phyloP scores from a whole-genome alignment of 2,329 filamentous ascomycete genomes.

The Cladosporium velox region DNA sequence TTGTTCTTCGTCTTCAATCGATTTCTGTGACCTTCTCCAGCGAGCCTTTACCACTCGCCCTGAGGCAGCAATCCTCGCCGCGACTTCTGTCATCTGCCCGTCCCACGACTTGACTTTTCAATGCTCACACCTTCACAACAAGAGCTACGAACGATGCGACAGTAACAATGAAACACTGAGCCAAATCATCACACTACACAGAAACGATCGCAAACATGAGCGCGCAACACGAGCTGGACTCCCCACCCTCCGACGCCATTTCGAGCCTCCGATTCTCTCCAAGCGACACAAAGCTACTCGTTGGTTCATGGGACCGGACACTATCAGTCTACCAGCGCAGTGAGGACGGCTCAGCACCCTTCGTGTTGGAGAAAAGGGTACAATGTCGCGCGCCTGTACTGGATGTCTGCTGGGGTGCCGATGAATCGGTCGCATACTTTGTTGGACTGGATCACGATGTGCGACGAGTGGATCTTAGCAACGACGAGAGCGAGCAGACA shows the following conservation, averaged over 20 bases:
- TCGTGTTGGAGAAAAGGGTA: slow-evolving; percentile 35
- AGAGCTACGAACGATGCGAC: background rate
- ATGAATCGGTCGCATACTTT: slow-evolving; percentile 80
- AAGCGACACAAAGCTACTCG: slow-evolving; percentile 75
- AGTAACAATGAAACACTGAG: background rate
- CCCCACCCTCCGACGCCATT: slow-evolving; percentile 83
- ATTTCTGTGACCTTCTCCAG: background rate
- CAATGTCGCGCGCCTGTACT: slow-evolving; percentile 79
- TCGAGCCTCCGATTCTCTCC: slow-evolving; percentile 86
- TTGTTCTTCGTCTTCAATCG: background rate
- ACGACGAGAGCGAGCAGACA: slow-evolving; percentile 62
- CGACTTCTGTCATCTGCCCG: slow-evolving; percentile 2
- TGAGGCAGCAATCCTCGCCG: background rate
- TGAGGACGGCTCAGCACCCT: slow-evolving; percentile 56
- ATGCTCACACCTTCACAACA: background rate
- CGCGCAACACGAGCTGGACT: slow-evolving; percentile 63
- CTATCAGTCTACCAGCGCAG: slow-evolving; percentile 72
- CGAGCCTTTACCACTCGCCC: slow-evolving; percentile 1
- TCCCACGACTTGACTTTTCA: slow-evolving; percentile 15
- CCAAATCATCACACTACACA: background rate
- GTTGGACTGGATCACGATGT: slow-evolving; percentile 87
- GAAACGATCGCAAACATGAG: slow-evolving; percentile 20
- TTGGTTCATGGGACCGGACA: slow-evolving; percentile 91
- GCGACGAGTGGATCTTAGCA: slow-evolving; percentile 69
- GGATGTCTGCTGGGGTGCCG: slow-evolving; percentile 83